Conservation (phyloP, 495 filamentous ascomycete species). For the Neurospora terricola region DNA sequence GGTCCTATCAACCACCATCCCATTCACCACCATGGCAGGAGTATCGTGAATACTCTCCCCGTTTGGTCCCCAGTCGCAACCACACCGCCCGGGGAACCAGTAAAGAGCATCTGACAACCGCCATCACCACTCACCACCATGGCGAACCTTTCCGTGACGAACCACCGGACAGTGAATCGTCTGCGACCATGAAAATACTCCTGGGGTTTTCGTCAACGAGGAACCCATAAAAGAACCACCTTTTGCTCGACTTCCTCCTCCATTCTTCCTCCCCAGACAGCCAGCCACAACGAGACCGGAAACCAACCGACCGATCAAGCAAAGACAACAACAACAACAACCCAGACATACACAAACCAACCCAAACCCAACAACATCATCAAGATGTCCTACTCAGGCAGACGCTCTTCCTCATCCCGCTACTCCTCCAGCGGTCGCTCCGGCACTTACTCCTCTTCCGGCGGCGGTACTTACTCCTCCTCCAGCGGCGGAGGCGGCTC, state of each 20-base stretch:
- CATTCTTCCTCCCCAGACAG: background rate
- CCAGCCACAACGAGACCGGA: background rate
- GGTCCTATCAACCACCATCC: background rate
- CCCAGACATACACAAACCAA: background rate
- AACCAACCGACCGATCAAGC: background rate
- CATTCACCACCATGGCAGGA: background rate
- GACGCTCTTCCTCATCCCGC: background rate
- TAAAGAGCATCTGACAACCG: background rate
- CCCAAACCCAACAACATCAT: background rate
- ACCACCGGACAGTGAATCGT: background rate
- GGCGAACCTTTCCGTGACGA: background rate
- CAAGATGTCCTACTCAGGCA: background rate
- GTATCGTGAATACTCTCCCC: background rate
- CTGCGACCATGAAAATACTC: background rate
- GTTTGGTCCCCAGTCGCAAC: background rate
- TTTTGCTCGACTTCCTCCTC: background rate
- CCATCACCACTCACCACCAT: background rate
- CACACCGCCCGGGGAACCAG: fast-evolving
- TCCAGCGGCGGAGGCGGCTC: background rate
- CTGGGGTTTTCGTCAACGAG: fast-evolving
- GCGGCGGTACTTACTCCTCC: background rate
- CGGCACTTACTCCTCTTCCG: background rate
- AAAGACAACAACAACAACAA: background rate
- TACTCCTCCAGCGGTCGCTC: background rate
- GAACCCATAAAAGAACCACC: background rate